Evolutionary conservation across 2,329 filamentous ascomycete species (phyloP).

Genomic region (Penicillium sp.): DNA sequence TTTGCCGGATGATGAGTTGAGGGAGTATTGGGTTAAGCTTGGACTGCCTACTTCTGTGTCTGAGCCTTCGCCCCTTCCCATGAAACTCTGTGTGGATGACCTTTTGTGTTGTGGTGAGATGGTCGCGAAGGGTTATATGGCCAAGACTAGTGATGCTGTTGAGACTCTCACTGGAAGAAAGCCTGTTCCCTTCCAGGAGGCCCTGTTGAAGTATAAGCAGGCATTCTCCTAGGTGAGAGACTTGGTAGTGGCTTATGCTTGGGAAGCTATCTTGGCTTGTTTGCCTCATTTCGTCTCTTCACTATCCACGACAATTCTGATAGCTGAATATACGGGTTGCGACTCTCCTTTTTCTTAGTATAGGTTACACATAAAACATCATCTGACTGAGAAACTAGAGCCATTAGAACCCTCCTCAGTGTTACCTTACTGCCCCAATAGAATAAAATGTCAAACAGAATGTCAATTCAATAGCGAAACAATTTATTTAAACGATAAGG

Average conservation of each 20-base stretch:
- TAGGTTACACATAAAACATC: too few relatives aligned
- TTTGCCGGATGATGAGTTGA: slow-evolving; percentile 1
- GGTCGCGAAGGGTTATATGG: slow-evolving; percentile 5
- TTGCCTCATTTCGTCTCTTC: too few relatives aligned
- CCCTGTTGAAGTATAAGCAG: background rate
- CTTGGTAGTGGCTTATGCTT: background rate
- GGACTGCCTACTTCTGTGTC: background rate
- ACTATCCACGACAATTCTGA: too few relatives aligned
- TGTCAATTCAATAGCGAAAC: too few relatives aligned
- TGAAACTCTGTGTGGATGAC: slow-evolving; percentile 8
- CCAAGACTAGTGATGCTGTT: slow-evolving; percentile 2
- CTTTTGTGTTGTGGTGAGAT: slow-evolving; percentile 6
- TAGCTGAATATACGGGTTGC: too few relatives aligned
- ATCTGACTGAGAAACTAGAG: too few relatives aligned
- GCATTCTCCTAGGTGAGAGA: background rate
- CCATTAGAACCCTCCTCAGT: background rate
- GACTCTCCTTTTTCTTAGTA: too few relatives aligned
- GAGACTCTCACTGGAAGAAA: slow-evolving; percentile 2
- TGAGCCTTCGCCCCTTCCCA: slow-evolving; percentile 1
- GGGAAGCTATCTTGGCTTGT: too few relatives aligned
- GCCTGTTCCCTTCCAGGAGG: slow-evolving; percentile 1
- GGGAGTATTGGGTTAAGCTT: background rate
- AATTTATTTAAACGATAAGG: background rate
- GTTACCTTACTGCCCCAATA: too few relatives aligned
- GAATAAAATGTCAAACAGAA: too few relatives aligned